These are phyloP conservation scores for Oidiodendron maius DNA, from an alignment of 495 filamentous ascomycete genomes.

Conservation along the genomic window DNA sequence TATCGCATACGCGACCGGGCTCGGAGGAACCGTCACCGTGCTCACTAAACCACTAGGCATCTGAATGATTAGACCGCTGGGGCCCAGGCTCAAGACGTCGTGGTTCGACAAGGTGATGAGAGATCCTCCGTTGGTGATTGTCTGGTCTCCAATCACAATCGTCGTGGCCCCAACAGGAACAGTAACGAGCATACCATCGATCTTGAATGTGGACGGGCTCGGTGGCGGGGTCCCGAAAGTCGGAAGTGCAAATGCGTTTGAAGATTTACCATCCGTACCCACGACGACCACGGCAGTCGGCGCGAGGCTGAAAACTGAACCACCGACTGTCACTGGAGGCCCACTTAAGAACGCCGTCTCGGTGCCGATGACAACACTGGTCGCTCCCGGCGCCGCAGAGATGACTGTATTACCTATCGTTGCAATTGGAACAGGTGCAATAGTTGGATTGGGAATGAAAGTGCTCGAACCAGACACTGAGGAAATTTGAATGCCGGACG, in stretches of 20 bases:
- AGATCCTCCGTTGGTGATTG: slow-evolving; percentile 5
- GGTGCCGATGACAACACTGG: neutral
- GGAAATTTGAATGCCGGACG: neutral
- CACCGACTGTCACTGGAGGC: neutral
- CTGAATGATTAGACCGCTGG: slow-evolving; percentile 5
- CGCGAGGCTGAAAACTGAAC: neutral
- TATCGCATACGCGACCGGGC: neutral
- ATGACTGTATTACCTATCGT: neutral
- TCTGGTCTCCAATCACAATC: slow-evolving; percentile 7
- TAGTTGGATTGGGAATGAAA: neutral
- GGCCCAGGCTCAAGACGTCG: slow-evolving; percentile 2
- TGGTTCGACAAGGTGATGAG: slow-evolving; percentile 1
- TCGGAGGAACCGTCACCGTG: neutral
- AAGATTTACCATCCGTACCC: neutral
- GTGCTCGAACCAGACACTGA: neutral
- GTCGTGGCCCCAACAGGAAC: slow-evolving; percentile 10
- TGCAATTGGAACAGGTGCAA: neutral
- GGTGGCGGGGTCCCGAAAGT: neutral
- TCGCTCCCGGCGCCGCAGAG: neutral
- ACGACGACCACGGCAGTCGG: neutral
- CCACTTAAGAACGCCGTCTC: neutral
- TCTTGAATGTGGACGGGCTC: neutral
- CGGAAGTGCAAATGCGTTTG: neutral
- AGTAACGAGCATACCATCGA: slow-evolving; percentile 5
- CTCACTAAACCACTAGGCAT: neutral